Evolutionary conservation across 1,284 basidiomycete species (phyloP).

Genomic region (Apiotrichum sp.): DNA sequence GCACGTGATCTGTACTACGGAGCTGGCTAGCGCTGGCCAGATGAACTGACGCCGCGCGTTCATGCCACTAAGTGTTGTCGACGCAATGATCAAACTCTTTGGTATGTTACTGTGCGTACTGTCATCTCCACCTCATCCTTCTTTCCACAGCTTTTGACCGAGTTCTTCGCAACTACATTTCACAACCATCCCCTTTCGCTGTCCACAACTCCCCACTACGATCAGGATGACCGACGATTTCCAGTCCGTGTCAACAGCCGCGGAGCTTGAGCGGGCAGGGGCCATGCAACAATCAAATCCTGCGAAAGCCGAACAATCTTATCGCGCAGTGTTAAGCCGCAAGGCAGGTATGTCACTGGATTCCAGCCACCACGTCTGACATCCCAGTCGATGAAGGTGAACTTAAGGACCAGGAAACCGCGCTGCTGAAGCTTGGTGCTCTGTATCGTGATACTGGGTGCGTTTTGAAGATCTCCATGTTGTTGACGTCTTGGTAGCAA

Average conservation of each 20-base stretch:
- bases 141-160: no score
- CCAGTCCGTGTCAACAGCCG: slow-evolving; percentile 20
- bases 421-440: slow-evolving; percentile 78
- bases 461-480: slow-evolving; percentile 30
- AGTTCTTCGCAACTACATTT: no score
- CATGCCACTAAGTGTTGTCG: no score
- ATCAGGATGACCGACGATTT: slow-evolving; percentile 18
- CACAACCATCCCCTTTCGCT: neutral
- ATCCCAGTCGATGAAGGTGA: slow-evolving; percentile 53
- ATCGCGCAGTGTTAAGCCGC: slow-evolving; percentile 29
- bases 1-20: no score
- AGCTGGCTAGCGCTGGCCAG: no score
- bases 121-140: no score
- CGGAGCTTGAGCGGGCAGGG: slow-evolving; percentile 29
- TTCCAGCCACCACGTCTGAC: neutral
- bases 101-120: no score
- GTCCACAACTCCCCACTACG: neutral
- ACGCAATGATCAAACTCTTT: no score
- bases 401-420: slow-evolving; percentile 75
- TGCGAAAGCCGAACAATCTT: slow-evolving; percentile 35
- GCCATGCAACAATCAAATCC: slow-evolving; percentile 27
- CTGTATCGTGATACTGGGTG: slow-evolving; percentile 81
- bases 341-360: slow-evolving; percentile 27
- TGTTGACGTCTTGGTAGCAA: slow-evolving; percentile 54
- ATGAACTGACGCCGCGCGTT: no score